Evolutionary conservation across 2,329 filamentous ascomycete genomes (phyloP), one percentile per base, ranked within the genome.

Genomic region (Penicillium sp.): DNA sequence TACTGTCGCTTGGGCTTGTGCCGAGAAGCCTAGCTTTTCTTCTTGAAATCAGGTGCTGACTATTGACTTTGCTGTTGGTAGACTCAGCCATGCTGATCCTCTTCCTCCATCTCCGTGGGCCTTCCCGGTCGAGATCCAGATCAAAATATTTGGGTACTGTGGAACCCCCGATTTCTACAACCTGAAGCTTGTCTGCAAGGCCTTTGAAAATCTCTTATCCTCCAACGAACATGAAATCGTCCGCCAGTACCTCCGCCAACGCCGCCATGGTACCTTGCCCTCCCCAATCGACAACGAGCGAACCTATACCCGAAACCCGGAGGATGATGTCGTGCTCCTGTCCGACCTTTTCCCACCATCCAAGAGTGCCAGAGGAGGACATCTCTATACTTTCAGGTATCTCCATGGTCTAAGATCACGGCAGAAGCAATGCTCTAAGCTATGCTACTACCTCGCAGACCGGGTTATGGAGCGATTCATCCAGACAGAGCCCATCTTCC

Each of bases 281-380:
- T 75, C 74, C 4, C 75, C 75, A 8, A 72, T 76, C 43, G 69
- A 75, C 45, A 62, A 65, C 55, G 71, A 73, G 38, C 69, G 68
- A 50, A 72, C 63, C 22, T 77, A 79, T 65, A 78, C 76, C 37
- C 70, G 76, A 47, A 75, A 75, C 41, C 76, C 77, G 4, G 71
- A 76, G 61, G 77, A 79, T 58, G 76, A 79, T 67, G 76, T 78
- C 38, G 73, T 79, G 39, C 71, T 79, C 25, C 66, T 79, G 15
- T 79, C 77, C 11, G 77, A 79, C 61, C 66, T 79, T 7, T 79
- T 79, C 51, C 76, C 75, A 5, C 77, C 77, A 0, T 63, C 71
- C 5, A 73, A 71, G 41, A 73, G 72, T 42, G 71, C 72, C 11
- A 70, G 71, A 42, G 72, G 74, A 20, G 74, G 73, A 11, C 71